phyloP scores from a whole-genome alignment of 306 rosid species.

The Delonix regia region DNA sequence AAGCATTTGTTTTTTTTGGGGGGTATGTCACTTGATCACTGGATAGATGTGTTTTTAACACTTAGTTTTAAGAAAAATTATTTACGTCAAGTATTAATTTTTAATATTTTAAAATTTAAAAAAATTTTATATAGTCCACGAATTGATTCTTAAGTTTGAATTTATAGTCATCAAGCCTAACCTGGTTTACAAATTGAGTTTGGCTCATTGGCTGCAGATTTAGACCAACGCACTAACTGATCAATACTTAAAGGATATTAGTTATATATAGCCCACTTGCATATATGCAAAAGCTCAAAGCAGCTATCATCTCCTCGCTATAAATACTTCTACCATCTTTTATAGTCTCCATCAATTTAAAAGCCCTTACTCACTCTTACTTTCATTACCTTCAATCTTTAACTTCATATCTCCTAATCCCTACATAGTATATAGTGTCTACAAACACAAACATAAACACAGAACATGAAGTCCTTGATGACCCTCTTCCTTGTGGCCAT shows the following conservation, averaged over 20 bases:
- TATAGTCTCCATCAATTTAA: constrained; percentile 29
- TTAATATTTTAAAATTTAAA: no score
- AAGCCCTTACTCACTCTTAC: neutral
- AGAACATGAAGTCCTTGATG: constrained; percentile 37
- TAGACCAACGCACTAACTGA: constrained; percentile 45
- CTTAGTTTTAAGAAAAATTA: no score
- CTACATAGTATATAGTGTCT: no score
- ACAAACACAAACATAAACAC: neutral
- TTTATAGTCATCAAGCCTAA: constrained; percentile 42
- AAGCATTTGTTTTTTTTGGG: no score
- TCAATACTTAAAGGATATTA: neutral
- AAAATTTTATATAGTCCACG: no score
- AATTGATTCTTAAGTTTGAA: neutral
- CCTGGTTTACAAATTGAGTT: neutral
- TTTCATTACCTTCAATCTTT: no score
- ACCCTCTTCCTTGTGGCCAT: constrained; percentile 19
- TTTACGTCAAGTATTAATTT: no score
- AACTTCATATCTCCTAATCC: no score
- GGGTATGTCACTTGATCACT: no score
- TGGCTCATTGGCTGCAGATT: constrained; percentile 41
- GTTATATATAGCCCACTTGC: neutral
- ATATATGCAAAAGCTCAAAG: neutral
- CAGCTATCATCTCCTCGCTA: constrained; percentile 4
- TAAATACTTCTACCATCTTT: constrained; percentile 38
- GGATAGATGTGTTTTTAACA: no score